Percentiles rank a stretch among this genome's conserved stretches.
phyloP scores from a whole-genome alignment of 108 stramenopile species.

The Mayamaea pseudoterrestris region DNA sequence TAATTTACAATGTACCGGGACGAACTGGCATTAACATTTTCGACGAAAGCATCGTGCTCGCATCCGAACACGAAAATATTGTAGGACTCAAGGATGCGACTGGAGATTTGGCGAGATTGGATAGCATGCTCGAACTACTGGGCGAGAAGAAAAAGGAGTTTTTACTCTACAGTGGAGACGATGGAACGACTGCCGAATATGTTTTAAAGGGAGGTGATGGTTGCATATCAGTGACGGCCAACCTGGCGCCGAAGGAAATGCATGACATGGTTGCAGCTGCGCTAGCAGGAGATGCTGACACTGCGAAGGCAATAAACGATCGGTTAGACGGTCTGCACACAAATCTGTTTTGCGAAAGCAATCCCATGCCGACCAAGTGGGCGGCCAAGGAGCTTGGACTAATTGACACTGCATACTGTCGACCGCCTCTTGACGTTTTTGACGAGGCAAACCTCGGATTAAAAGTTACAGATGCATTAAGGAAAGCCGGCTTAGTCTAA shows the following conservation, averaged over 20 bases:
- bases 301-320: conserved; percentile 37
- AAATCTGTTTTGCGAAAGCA: conserved; percentile 59
- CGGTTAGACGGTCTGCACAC: conserved; percentile 37
- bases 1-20: conserved; percentile 81
- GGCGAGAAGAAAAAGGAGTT: conserved; percentile 6
- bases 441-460: too few species aligned
- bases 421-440: conserved; percentile 38
- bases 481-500: too few species aligned
- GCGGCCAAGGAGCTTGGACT: conserved; percentile 22
- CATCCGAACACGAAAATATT: conserved; percentile 35
- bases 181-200: conserved; percentile 58
- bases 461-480: too few species aligned
- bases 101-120: conserved; percentile 37
- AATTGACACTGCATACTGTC: conserved; percentile 29
- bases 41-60: conserved; percentile 39
- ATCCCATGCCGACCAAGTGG: conserved; percentile 79
- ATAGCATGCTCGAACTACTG: conserved; percentile 7
- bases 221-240: conserved; percentile 76
- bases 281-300: conserved; percentile 15
- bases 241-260: conserved; percentile 54
- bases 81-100: conserved; percentile 73
- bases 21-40: conserved; percentile 38
- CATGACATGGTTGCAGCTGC: conserved; percentile 42
- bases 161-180: conserved; percentile 73
- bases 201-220: conserved; percentile 67